phyloP scores from a whole-genome alignment of 345 rosid genomes.

The Eucalyptus melliodora region DNA sequence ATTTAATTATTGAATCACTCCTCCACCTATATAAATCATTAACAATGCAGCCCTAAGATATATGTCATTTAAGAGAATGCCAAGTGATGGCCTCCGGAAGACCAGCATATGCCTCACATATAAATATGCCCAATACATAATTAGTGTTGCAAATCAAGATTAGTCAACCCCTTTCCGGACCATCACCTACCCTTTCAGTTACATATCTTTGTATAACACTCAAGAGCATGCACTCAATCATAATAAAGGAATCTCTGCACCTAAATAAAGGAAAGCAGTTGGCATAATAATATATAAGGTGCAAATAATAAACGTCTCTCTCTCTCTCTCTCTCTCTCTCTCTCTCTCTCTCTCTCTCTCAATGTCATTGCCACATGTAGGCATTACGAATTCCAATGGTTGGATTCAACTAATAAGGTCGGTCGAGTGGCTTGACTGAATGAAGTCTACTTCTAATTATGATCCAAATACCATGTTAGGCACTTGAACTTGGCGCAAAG shows the following conservation, averaged over 20 bases:
- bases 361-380: background rate
- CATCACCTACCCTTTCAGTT: background rate
- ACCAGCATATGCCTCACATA: background rate
- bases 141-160: background rate
- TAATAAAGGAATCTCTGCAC: background rate
- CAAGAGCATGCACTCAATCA: background rate
- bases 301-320: background rate
- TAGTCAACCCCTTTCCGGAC: background rate
- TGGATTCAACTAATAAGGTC: slow-evolving; percentile 12
- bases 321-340: background rate
- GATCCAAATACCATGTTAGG: slow-evolving; percentile 1
- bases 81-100: background rate
- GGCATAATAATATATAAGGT: background rate
- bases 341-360: background rate
- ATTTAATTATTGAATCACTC: background rate
- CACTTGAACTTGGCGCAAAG: background rate
- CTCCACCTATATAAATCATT: background rate
- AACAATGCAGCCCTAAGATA: background rate
- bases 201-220: background rate
- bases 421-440: background rate
- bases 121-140: background rate
- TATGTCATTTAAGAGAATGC: background rate
- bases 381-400: background rate
- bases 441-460: background rate
- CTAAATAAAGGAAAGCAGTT: background rate